These are phyloP conservation scores for Clavariopsis aquatica DNA, from an alignment of 495 filamentous ascomycete species.

Conservation along the genomic window DNA sequence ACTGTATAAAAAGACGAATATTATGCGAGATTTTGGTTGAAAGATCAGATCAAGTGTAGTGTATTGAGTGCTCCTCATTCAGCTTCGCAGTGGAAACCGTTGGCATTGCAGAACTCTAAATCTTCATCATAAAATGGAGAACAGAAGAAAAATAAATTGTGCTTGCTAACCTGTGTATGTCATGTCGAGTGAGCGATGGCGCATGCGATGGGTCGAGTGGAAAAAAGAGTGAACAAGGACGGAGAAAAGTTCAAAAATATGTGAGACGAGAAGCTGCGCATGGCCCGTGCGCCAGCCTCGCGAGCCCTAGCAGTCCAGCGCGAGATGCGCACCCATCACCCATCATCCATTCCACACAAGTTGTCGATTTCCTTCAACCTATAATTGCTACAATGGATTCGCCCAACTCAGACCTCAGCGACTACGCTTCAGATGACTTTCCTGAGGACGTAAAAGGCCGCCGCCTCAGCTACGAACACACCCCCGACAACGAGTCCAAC, in stretches of 20 bases:
- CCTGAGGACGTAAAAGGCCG: slow-evolving; percentile 38
- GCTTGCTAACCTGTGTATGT: slow-evolving; percentile 12
- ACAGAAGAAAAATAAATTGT: slow-evolving; percentile 4
- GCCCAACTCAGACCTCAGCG: slow-evolving; percentile 36
- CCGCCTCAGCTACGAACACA: slow-evolving; percentile 36
- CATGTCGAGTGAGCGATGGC: neutral
- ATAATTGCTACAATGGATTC: slow-evolving; percentile 34
- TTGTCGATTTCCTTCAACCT: neutral
- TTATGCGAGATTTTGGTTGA: neutral
- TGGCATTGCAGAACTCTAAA: slow-evolving; percentile 49
- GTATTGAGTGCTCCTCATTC: slow-evolving; percentile 40
- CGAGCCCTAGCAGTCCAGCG: neutral
- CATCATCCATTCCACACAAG: neutral
- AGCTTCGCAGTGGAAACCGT: slow-evolving; percentile 38
- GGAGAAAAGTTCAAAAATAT: neutral
- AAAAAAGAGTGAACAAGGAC: neutral
- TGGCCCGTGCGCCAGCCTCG: slow-evolving; percentile 13
- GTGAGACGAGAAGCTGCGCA: slow-evolving; percentile 3
- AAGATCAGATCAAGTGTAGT: slow-evolving; percentile 50
- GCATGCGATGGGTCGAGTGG: neutral
- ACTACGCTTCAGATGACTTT: slow-evolving; percentile 40
- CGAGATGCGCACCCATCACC: neutral
- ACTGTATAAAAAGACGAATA: neutral
- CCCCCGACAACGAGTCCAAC: slow-evolving; percentile 33
- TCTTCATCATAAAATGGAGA: slow-evolving; percentile 41